A percentile compares a stretch with the other conserved stretches of the same genome.
Evolutionary conservation across 345 rosid species (phyloP).

Genomic region (Cochlearia excelsa): DNA sequence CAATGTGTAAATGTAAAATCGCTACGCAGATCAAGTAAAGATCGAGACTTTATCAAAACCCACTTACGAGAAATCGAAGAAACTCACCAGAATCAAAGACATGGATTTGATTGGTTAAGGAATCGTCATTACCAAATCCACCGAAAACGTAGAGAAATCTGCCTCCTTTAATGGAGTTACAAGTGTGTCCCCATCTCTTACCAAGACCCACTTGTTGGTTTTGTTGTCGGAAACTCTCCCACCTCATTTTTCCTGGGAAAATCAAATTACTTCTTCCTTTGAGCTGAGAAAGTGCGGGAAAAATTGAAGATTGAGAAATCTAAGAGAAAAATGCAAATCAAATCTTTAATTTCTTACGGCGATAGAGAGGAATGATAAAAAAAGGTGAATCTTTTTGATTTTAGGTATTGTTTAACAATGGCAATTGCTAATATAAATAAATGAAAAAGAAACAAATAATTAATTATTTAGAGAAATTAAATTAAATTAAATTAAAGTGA

Average conservation of each 20-base stretch:
- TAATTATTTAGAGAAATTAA: no score
- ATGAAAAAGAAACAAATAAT: no score
- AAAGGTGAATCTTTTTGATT: no score
- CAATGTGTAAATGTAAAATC: not conserved
- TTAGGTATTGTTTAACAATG: no score
- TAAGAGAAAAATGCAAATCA: no score
- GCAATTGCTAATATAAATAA: no score
- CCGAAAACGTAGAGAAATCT: constrained; percentile 89
- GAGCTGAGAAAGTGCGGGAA: constrained; percentile 37
- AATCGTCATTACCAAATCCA: constrained; percentile 82
- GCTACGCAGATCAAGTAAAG: not conserved
- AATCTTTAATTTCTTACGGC: no score
- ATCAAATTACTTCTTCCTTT: constrained; percentile 21
- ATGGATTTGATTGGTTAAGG: constrained; percentile 96
- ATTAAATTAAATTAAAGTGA: no score
- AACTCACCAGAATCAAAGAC: constrained; percentile 83
- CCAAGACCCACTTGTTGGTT: constrained; percentile 47
- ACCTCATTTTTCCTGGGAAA: constrained; percentile 47
- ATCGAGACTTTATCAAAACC: not conserved
- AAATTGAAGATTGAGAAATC: not conserved
- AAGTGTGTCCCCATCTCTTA: constrained; percentile 96
- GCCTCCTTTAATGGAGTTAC: constrained; percentile 87
- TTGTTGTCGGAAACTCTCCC: constrained; percentile 63
- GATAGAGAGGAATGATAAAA: no score
- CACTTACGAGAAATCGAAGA: not conserved